Evolutionary conservation across 352 stramenopile genomes (phyloP), one percentile per base, ranked within the genome.

Genomic region (Globisporangium rhizosaccharum): DNA sequence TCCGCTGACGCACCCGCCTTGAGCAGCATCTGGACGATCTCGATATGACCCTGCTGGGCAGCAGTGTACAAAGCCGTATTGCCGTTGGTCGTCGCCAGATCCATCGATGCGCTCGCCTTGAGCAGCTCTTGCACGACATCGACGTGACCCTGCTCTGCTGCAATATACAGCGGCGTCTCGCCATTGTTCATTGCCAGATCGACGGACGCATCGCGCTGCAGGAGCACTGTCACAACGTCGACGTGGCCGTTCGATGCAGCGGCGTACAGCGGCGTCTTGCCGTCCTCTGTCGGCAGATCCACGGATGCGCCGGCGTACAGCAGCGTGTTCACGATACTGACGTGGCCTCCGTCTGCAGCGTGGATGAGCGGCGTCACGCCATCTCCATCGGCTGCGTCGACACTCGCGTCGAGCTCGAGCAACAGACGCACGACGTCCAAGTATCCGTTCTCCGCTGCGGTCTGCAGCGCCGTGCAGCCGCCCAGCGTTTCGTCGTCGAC

Each of bases 131-230:
- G 49, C 6, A 66, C 67, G 15, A 83, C 73, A 2, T 47, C 67
- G 3, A 49, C 53, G 41, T 78, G 69, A 0, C 76, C 73, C 5
- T 67, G 61, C 46, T 83, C 67, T 1, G 72, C 68, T 20, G 76
- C 76, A 59, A 83, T 81, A 37, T 79, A 71, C 54, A 86, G 56
- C 20, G 73, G 58, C 14, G 68, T 82, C 62, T 76, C 61, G 5
- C 68, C 71, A n/a, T 74, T 47, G 23, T 79, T 61, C 42, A 67
- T 70, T 18, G 73, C 67, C 44, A 67, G 71, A 20, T 80, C 68
- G 23, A 84, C 71, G 49, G 72, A 65, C 33, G 72, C 72, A 23
- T 67, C 70, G 33, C 76, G 73, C 26, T 77, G 57, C 57, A 81
- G 54, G 45, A 84, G 58, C 26, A 65, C 74, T 46, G 73, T 72